These are phyloP conservation scores for Fistulinella prunicolor DNA, from an alignment of 768 basidiomycete species.

Conservation along the genomic window DNA sequence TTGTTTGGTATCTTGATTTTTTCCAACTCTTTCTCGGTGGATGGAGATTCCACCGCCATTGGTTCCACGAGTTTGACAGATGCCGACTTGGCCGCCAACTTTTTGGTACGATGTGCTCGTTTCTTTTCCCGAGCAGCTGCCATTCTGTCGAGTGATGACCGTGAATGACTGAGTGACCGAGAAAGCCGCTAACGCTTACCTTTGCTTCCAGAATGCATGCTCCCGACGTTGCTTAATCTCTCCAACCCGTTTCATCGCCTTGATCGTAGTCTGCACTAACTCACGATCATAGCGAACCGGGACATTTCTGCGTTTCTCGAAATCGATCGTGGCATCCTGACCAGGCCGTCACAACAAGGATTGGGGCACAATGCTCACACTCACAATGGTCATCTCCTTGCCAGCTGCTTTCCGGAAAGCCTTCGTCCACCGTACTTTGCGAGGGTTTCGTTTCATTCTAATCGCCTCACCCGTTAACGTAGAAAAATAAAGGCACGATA, in stretches of 20 bases:
- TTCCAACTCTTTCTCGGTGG: conserved; percentile 56
- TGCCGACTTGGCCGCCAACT: conserved; percentile 47
- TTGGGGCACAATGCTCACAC: conserved; percentile 23
- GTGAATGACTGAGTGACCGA: not conserved
- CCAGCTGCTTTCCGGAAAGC: conserved; percentile 98
- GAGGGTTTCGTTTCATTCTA: conserved; percentile 99
- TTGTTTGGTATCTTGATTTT: conserved; percentile 75
- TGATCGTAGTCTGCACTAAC: conserved; percentile 85
- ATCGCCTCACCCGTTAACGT: conserved; percentile 1
- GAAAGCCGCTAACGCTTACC: conserved; percentile 39
- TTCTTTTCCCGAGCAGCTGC: conserved; percentile 76
- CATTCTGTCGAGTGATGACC: conserved; percentile 57
- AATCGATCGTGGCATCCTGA: conserved; percentile 97
- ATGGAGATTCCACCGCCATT: conserved; percentile 40
- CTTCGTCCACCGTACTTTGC: conserved; percentile 99
- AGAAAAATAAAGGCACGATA: not conserved
- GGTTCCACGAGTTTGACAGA: conserved; percentile 71
- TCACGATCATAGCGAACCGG: conserved; percentile 97
- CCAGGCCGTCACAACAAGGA: not conserved
- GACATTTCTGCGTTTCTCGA: conserved; percentile 97
- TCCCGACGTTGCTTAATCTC: conserved; percentile 92
- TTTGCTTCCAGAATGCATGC: conserved; percentile 93
- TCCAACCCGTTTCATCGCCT: conserved; percentile 92
- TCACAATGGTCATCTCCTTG: conserved; percentile 98
- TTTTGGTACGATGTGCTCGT: conserved; percentile 68